phyloP scores from a whole-genome alignment of 2,329 filamentous ascomycete species.

The Pseudogymnoascus sp. region DNA sequence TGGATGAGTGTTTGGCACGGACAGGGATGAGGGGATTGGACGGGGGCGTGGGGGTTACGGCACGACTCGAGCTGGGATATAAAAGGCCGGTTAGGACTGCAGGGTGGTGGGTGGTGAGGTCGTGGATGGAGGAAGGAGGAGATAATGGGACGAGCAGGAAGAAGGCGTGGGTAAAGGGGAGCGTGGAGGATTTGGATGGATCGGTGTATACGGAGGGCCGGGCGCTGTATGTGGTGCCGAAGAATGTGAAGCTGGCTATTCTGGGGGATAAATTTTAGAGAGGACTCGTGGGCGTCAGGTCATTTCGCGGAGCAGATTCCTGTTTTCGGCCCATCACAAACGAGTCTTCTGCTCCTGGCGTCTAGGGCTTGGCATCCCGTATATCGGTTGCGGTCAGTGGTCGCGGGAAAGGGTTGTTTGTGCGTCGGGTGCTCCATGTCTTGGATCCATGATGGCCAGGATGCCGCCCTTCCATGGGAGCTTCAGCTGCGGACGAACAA shows the following conservation, averaged over 20 bases:
- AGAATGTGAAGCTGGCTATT: constrained; percentile 26
- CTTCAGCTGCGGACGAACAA: background rate
- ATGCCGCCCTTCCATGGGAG: background rate
- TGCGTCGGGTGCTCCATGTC: background rate
- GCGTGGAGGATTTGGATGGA: constrained; percentile 47
- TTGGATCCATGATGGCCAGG: background rate
- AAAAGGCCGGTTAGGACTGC: constrained; percentile 49
- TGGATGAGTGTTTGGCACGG: constrained; percentile 62
- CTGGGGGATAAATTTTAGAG: constrained; percentile 6
- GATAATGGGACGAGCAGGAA: constrained; percentile 32
- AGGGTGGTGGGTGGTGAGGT: constrained; percentile 54
- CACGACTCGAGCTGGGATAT: constrained; percentile 53
- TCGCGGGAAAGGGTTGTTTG: background rate
- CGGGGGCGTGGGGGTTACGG: constrained; percentile 44
- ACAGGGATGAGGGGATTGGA: constrained; percentile 45
- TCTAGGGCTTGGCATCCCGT: background rate
- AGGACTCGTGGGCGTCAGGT: background rate
- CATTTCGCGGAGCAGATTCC: background rate
- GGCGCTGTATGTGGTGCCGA: constrained; percentile 50
- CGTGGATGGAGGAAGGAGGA: constrained; percentile 34
- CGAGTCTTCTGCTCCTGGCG: background rate
- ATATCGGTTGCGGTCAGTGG: background rate
- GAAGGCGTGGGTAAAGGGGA: constrained; percentile 46
- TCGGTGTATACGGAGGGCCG: constrained; percentile 49
- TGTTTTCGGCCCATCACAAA: background rate